Percentiles rank a stretch among this genome's conserved stretches.
Conservation (phyloP, 345 rosid species). For the Eucalyptus coolabah region DNA sequence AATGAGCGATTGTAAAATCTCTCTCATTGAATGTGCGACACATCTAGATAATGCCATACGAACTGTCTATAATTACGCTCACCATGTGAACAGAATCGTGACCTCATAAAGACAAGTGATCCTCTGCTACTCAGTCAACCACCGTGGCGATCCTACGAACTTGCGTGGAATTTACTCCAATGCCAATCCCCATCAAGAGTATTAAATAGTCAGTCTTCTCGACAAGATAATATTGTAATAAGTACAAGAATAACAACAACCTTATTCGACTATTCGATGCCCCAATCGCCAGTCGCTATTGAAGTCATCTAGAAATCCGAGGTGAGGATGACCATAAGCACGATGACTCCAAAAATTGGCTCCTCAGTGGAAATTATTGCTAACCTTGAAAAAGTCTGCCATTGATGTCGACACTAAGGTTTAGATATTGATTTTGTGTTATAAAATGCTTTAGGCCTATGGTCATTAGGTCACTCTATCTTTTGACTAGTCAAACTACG, state of each 20-base stretch:
- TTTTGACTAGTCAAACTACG: neutral
- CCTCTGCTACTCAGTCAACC: neutral
- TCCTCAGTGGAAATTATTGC: neutral
- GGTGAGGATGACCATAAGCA: neutral
- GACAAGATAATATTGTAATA: neutral
- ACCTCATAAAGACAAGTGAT: neutral
- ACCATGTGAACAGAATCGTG: neutral
- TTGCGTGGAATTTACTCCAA: neutral
- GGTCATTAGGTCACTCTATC: neutral
- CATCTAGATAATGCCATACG: neutral
- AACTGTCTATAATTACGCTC: neutral
- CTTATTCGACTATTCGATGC: neutral
- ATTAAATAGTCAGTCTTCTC: neutral
- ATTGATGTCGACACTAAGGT: neutral
- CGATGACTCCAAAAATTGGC: neutral
- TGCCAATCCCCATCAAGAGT: neutral
- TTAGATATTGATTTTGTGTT: neutral
- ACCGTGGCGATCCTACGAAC: neutral
- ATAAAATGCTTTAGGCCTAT: neutral
- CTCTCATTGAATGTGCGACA: neutral
- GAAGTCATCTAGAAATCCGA: neutral
- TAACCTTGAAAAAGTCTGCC: neutral
- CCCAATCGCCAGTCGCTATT: neutral
- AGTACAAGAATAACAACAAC: neutral
- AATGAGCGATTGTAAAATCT: neutral